phyloP scores from a whole-genome alignment of 2,329 filamentous ascomycete genomes.

The Aspergillus terreus region DNA sequence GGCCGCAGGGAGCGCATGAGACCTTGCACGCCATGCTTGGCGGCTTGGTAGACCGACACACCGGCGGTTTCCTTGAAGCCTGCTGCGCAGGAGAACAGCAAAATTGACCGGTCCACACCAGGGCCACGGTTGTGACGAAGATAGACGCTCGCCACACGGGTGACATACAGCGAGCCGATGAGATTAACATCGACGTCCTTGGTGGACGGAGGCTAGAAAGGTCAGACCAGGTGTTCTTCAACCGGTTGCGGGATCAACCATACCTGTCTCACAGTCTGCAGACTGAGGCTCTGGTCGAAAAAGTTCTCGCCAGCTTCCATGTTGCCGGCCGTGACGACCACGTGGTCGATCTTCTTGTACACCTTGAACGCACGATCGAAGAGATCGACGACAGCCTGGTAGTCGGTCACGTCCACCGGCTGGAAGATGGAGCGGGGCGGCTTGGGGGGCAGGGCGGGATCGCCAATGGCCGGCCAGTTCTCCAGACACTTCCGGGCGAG shows the following conservation, averaged over 20 bases:
- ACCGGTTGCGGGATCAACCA: neutral
- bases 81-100: constrained; percentile 44
- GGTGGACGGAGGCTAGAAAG: constrained; percentile 27
- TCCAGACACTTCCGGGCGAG: constrained; percentile 20
- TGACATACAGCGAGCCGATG: constrained; percentile 45
- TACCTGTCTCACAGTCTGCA: constrained; percentile 43
- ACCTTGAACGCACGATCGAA: constrained; percentile 45
- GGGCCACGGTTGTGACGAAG: constrained; percentile 39
- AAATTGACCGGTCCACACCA: constrained; percentile 39
- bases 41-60: constrained; percentile 45
- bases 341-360: constrained; percentile 49
- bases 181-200: constrained; percentile 49
- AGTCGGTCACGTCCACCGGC: constrained; percentile 44
- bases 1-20: constrained; percentile 45
- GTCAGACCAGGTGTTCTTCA: neutral
- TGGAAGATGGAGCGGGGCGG: constrained; percentile 35
- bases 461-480: constrained; percentile 12
- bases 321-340: constrained; percentile 47
- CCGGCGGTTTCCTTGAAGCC: constrained; percentile 50
- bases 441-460: constrained; percentile 15
- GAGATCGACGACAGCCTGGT: constrained; percentile 44
- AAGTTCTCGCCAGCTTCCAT: constrained; percentile 41
- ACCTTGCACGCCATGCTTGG: constrained; percentile 51
- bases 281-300: constrained; percentile 43
- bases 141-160: constrained; percentile 49